Evolutionary conservation across 2,329 filamentous ascomycete species (phyloP).

Genomic region (Fusarium haematococcum): DNA sequence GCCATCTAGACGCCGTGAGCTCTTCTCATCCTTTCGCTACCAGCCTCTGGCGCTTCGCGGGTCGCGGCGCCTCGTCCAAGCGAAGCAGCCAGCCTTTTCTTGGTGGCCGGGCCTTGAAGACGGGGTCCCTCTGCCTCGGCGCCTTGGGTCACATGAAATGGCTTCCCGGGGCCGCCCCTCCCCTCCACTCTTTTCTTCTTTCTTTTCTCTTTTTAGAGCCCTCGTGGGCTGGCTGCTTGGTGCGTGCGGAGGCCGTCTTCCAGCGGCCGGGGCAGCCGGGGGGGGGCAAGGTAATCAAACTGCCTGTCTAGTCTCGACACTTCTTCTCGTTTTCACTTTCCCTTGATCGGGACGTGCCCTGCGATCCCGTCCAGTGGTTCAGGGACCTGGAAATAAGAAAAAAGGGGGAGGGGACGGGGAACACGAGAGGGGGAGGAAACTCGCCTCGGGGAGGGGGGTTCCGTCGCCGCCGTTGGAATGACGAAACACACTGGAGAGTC

Average conservation of each 20-base stretch:
- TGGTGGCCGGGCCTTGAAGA: conserved; percentile 1
- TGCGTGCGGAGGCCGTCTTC: conserved; percentile 41
- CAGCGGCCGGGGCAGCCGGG: conserved; percentile 36
- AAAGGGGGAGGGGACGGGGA: conserved; percentile 29
- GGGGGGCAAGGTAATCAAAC: conserved; percentile 40
- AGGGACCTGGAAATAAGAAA: conserved; percentile 26
- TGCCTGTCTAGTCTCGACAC: conserved; percentile 35
- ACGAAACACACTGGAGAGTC: conserved; percentile 30
- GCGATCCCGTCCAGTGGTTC: conserved; percentile 35
- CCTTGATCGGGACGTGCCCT: conserved; percentile 38
- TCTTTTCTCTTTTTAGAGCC: conserved; percentile 25
- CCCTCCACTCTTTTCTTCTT: conserved; percentile 17
- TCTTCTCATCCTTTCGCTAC: not conserved
- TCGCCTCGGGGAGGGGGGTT: conserved; percentile 16
- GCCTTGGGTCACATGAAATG: conserved; percentile 43
- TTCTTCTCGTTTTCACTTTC: conserved; percentile 20
- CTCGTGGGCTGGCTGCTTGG: conserved; percentile 25
- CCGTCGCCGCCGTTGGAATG: conserved; percentile 15
- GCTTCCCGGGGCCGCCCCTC: conserved; percentile 35
- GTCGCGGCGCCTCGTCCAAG: conserved; percentile 27
- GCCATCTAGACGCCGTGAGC: not conserved
- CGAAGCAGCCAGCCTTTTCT: conserved; percentile 3
- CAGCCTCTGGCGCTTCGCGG: conserved; percentile 15
- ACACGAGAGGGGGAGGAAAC: not conserved
- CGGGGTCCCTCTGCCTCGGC: conserved; percentile 18